Conservation (phyloP, 495 filamentous ascomycete species). For the Penicillium argentinense region DNA sequence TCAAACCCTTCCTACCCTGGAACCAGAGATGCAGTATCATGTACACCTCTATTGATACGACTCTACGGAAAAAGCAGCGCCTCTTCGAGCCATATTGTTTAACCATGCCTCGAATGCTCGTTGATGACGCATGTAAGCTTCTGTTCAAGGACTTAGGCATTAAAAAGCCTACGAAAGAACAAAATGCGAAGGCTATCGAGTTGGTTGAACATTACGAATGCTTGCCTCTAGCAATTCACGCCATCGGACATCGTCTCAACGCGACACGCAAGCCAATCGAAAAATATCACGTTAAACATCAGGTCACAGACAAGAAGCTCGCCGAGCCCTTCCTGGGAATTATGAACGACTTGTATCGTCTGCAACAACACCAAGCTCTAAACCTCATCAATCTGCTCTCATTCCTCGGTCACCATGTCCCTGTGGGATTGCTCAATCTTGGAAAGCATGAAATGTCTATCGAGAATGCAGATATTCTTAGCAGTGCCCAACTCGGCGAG, state of each 20-base stretch:
- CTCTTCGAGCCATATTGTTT: conserved; percentile 76
- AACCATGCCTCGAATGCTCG: conserved; percentile 56
- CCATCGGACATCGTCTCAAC: conserved; percentile 72
- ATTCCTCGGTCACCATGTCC: conserved; percentile 73
- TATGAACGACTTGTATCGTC: conserved; percentile 64
- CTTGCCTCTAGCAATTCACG: conserved; percentile 76
- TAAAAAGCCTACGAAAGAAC: conserved; percentile 51
- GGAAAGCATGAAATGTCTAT: conserved; percentile 58
- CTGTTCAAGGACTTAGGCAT: conserved; percentile 57
- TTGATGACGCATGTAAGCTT: conserved; percentile 59
- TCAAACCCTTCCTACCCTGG: conserved; percentile 69
- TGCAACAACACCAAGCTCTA: conserved; percentile 59
- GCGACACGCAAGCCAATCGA: conserved; percentile 69
- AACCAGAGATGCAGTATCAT: conserved; percentile 68
- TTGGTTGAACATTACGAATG: conserved; percentile 69
- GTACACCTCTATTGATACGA: conserved; percentile 71
- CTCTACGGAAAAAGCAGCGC: conserved; percentile 63
- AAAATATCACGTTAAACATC: conserved; percentile 65
- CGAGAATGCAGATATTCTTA: conserved; percentile 48
- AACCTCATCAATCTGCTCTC: conserved; percentile 74
- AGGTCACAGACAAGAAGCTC: conserved; percentile 64
- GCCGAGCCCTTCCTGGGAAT: conserved; percentile 70
- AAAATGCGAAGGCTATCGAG: conserved; percentile 60
- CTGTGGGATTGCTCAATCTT: conserved; percentile 71
- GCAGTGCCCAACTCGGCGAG: conserved; percentile 49